Conservation (phyloP, 2,329 filamentous ascomycete genomes). For the Neonectria faginata region DNA sequence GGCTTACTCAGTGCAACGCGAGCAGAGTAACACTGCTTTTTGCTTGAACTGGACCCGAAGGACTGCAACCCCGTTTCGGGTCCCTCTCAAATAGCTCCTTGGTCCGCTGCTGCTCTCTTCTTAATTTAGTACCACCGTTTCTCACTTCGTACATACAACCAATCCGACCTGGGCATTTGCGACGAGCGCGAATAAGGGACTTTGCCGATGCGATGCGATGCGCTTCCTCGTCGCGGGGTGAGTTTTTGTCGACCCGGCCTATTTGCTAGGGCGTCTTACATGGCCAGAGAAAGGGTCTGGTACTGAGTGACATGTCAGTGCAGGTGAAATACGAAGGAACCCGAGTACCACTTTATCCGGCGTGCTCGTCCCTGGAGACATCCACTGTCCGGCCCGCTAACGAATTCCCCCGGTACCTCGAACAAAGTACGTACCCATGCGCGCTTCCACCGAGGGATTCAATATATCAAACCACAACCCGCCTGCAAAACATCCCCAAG, state of each 20-base stretch:
- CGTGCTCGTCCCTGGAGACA: not conserved
- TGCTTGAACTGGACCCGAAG: constrained; percentile 3
- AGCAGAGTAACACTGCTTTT: constrained; percentile 6
- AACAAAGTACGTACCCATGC: not conserved
- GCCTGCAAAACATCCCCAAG: not conserved
- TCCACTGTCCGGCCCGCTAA: constrained; percentile 18
- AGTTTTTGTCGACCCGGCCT: not conserved
- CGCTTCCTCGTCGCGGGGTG: not conserved
- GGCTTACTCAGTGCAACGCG: constrained; percentile 8
- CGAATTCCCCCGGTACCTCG: constrained; percentile 9
- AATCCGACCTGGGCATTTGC: not conserved
- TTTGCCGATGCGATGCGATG: not conserved
- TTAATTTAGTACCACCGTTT: constrained; percentile 16
- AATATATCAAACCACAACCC: constrained; percentile 20
- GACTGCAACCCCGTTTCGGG: not conserved
- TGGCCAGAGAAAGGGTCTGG: not conserved
- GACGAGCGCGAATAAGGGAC: not conserved
- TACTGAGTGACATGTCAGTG: not conserved
- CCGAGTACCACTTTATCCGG: constrained; percentile 8
- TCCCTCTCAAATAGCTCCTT: not conserved
- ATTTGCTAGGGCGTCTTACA: not conserved
- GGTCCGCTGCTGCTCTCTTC: not conserved
- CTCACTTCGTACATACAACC: not conserved
- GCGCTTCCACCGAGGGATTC: constrained; percentile 10
- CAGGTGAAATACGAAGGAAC: not conserved